Evolutionary conservation across 1,139 yeast genomes (phyloP).

Genomic region (Candida labiduridarum): DNA sequence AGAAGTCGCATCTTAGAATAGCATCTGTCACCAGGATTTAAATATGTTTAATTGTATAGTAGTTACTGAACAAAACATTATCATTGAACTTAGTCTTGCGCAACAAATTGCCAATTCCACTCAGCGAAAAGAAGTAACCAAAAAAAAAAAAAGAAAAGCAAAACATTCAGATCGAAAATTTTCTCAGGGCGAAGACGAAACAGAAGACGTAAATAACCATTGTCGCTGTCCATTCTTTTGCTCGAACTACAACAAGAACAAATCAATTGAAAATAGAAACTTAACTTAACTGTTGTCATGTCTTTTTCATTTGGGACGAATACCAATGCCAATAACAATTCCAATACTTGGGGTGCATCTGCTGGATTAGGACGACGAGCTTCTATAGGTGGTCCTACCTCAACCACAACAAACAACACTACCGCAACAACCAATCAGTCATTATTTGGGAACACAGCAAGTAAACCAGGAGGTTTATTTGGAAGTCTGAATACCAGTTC

Average conservation of each 20-base stretch:
- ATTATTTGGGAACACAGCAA: slow-evolving; percentile 17
- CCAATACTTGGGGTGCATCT: slow-evolving; percentile 27
- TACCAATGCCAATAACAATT: slow-evolving; percentile 6
- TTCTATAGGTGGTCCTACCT: slow-evolving; percentile 16
- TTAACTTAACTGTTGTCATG: slow-evolving; percentile 3
- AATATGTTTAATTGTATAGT: background rate
- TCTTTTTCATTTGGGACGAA: slow-evolving; percentile 15
- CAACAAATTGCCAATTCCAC: background rate
- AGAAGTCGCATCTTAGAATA: slow-evolving; percentile 18
- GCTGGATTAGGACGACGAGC: slow-evolving; percentile 28
- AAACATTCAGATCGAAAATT: background rate
- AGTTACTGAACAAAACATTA: background rate
- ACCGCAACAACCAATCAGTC: slow-evolving; percentile 9
- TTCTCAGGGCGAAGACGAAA: background rate
- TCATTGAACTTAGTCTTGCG: too few relatives aligned
- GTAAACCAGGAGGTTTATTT: slow-evolving; percentile 16
- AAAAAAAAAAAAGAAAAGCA: background rate
- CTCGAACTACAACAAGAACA: background rate
- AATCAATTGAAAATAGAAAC: slow-evolving; percentile 1
- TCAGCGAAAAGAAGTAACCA: background rate
- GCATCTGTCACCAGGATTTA: background rate
- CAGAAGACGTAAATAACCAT: background rate
- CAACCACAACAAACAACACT: slow-evolving; percentile 13
- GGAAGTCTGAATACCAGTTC: slow-evolving; percentile 14
- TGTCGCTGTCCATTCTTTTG: background rate